Base-by-base conservation (phyloP, 306 rosid genomes). In the Dryas drummondii region DNA sequence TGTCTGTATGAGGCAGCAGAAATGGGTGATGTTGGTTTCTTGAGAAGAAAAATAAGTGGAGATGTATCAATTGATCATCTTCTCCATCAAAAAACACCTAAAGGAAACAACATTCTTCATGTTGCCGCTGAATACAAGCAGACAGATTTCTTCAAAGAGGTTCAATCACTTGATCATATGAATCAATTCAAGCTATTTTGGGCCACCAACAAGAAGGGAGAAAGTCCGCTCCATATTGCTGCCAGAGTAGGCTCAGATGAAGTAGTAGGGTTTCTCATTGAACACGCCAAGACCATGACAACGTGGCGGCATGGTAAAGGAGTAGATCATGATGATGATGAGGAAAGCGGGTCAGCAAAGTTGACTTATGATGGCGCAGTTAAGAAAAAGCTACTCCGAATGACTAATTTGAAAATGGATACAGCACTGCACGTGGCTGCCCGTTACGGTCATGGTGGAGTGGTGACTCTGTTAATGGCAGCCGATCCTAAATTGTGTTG, bases 381-480 rank as follows among this genome's bases (percentile, higher is more conserved):
- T n/a, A 10, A 60, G 7, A 44, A 5, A 13, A 14, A 37, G 5
- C 27, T 12, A 1, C 37, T 59, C 1, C 58, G 14, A 1, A 22
- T 1, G 27, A 16, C 15, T 12, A 69, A 68, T 52, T 9, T 5
- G 7, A 7, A 50, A 15, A 41, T 6, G 11, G 50, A 68, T 14
- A 69, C 76, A n/a, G 71, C 42, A 45, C 51, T 77, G 19, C 81
- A 76, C 26, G 74, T 55, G 6, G 74, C 80, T 11, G 27, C 27
- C 6, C 22, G 16, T 0, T 10, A 47, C 7, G 61, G 61, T 32
- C 27, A 61, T 3, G 2, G 3, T 0, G 14, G 32, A 6, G 17
- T 76, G 19, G 74, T 49, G 42, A 58, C n/a, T 11, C 12, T 17
- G 19, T 55, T 76, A 9, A 37, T 76, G 3, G 27, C 47, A 12